Evolutionary conservation across 257 asterid genomes (phyloP).

Genomic region (Solanum medicagineum): DNA sequence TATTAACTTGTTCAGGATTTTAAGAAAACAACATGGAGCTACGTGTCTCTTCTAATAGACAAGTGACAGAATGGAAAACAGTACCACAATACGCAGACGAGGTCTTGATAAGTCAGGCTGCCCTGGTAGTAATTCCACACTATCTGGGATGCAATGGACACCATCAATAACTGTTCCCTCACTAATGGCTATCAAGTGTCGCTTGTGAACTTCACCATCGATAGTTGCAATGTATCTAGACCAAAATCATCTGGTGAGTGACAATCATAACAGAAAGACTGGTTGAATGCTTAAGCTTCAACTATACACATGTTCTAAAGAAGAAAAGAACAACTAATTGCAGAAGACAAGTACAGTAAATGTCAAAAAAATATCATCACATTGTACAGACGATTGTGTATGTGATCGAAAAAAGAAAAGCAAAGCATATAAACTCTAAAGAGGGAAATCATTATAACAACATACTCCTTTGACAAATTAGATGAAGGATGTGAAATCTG

Average conservation of each 20-base stretch:
- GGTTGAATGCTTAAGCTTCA: neutral
- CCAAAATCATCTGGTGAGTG: conserved; percentile 3
- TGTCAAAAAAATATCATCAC: neutral
- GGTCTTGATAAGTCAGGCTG: conserved; percentile 74
- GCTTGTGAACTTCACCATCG: conserved; percentile 50
- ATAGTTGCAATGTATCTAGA: conserved; percentile 84
- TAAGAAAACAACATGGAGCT: neutral
- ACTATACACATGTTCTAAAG: neutral
- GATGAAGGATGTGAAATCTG: conserved; percentile 94
- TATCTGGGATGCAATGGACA: conserved; percentile 73
- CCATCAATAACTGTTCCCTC: conserved; percentile 86
- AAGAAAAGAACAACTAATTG: neutral
- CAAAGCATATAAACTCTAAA: neutral
- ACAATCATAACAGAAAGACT: neutral
- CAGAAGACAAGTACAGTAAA: neutral
- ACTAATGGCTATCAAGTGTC: conserved; percentile 61
- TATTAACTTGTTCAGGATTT: neutral
- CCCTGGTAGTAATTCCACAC: conserved; percentile 71
- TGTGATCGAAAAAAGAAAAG: neutral
- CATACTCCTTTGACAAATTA: conserved; percentile 91
- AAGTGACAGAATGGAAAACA: neutral
- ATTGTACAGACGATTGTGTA: neutral
- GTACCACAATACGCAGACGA: conserved; percentile 89
- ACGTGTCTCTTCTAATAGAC: neutral
- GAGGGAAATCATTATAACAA: neutral